These are phyloP conservation scores for Sungouiozyma intestinalis DNA, from an alignment of 805 yeast genomes.

Conservation along the genomic window DNA sequence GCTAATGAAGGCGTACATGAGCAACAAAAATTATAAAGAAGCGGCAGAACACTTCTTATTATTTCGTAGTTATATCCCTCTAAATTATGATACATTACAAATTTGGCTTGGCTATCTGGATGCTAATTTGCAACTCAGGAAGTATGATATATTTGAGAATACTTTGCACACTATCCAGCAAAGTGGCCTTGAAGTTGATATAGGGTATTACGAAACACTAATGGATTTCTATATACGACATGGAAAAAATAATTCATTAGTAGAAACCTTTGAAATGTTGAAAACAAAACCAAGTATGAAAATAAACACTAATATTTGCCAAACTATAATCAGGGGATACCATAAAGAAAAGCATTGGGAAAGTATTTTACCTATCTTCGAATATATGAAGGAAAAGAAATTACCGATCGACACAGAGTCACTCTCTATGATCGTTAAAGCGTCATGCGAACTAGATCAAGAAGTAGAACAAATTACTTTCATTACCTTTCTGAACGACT, in stretches of 20 bases:
- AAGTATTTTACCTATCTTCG: conserved; percentile 21
- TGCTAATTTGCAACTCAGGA: conserved; percentile 13
- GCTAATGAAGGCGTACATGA: conserved; percentile 21
- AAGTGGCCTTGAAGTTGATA: conserved; percentile 8
- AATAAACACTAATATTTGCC: conserved; percentile 19
- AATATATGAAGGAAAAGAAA: conserved; percentile 18
- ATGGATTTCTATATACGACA: conserved; percentile 11
- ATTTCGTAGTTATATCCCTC: not conserved
- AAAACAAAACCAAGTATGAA: conserved; percentile 9
- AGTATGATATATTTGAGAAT: conserved; percentile 11
- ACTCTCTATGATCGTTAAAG: conserved; percentile 23
- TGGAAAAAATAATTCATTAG: conserved; percentile 10
- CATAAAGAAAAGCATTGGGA: conserved; percentile 19
- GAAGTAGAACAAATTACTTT: too few species aligned
- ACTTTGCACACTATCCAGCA: conserved; percentile 10
- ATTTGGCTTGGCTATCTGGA: conserved; percentile 3
- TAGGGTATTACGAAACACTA: conserved; percentile 18
- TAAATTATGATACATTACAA: not conserved
- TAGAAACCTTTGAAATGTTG: conserved; percentile 14
- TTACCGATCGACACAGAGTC: conserved; percentile 20
- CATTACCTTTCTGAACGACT: too few species aligned
- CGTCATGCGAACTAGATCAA: conserved; percentile 23
- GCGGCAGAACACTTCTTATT: too few species aligned
- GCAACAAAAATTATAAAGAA: conserved; percentile 12
- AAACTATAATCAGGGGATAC: conserved; percentile 24